phyloP scores from a whole-genome alignment of 1,139 yeast genomes.

The Candida labiduridarum region DNA sequence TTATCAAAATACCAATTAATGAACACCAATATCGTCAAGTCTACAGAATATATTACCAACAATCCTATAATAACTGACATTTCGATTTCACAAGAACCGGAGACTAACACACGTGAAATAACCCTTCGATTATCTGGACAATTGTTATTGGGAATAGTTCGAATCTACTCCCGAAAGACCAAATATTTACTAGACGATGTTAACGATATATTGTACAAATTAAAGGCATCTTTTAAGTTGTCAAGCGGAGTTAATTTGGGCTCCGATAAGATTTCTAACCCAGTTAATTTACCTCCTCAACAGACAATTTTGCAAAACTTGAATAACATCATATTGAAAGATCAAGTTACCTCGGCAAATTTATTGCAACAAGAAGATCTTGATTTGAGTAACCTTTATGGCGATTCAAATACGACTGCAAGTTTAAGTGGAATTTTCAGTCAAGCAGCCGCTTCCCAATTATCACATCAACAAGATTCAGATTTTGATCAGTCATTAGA shows the following conservation, averaged over 20 bases:
- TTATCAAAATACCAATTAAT: slow-evolving; percentile 76
- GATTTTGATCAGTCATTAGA: slow-evolving; percentile 57
- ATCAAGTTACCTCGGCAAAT: slow-evolving; percentile 79
- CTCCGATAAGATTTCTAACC: slow-evolving; percentile 23
- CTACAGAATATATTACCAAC: slow-evolving; percentile 30
- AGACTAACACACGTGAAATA: slow-evolving; percentile 35
- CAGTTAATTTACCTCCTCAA: slow-evolving; percentile 49
- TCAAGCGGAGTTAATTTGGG: slow-evolving; percentile 41
- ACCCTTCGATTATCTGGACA: slow-evolving; percentile 89
- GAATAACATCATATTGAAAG: slow-evolving; percentile 63
- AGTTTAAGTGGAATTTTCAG: slow-evolving; percentile 14
- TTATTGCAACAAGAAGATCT: slow-evolving; percentile 67
- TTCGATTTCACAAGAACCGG: slow-evolving; percentile 8
- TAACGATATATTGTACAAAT: slow-evolving; percentile 69
- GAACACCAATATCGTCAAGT: slow-evolving; percentile 69
- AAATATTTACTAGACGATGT: slow-evolving; percentile 85
- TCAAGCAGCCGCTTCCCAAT: slow-evolving; percentile 12
- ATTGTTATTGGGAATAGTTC: slow-evolving; percentile 81
- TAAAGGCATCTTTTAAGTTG: slow-evolving; percentile 69
- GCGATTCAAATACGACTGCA: slow-evolving; percentile 1
- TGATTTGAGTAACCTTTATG: slow-evolving; percentile 48
- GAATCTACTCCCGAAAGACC: slow-evolving; percentile 86
- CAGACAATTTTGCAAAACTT: slow-evolving; percentile 56
- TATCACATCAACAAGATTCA: slow-evolving; percentile 15
- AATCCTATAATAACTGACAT: slow-evolving; percentile 9